Evolutionary conservation across 805 yeast genomes (phyloP).

Genomic region (Blastobotrys parvus): DNA sequence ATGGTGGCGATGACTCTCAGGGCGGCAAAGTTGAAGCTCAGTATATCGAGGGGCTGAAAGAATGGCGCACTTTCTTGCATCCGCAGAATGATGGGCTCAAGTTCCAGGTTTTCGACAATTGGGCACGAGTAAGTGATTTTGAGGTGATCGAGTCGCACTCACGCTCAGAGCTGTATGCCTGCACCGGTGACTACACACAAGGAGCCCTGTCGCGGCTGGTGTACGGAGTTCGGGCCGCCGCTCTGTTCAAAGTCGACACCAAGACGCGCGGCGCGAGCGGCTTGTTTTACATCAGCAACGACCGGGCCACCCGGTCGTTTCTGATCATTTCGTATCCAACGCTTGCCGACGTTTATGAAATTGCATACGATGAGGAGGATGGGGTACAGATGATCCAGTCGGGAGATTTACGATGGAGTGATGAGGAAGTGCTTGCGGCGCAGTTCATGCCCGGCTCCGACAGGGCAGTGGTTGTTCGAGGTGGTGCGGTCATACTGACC

Average conservation of each 20-base stretch:
- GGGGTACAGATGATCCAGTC: not conserved
- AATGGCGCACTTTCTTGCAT: no score
- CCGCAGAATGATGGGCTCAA: not conserved
- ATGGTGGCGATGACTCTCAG: constrained; percentile 35
- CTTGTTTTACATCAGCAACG: constrained; percentile 4
- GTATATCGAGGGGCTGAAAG: not conserved
- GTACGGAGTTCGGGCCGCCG: constrained; percentile 4
- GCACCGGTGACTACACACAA: constrained; percentile 9
- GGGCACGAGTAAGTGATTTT: constrained; percentile 43
- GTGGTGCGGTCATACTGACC: constrained; percentile 3
- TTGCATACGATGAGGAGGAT: not conserved
- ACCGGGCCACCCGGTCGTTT: not conserved
- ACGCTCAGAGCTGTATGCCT: constrained; percentile 6
- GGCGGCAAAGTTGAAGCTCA: constrained; percentile 21
- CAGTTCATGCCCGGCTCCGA: constrained; percentile 7
- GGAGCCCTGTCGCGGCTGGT: constrained; percentile 12
- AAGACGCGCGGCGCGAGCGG: constrained; percentile 6
- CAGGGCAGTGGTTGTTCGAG: constrained; percentile 5
- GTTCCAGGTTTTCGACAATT: constrained; percentile 31
- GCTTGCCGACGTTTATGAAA: constrained; percentile 6
- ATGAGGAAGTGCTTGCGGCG: not conserved
- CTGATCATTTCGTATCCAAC: constrained; percentile 9
- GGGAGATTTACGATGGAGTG: not conserved
- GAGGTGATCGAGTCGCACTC: not conserved
- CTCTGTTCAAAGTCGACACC: constrained; percentile 9